Evolutionary conservation across 176 grass and related monocot genomes (phyloP), one percentile per base, ranked within the genome.

Genomic region (Panicum miliaceum): DNA sequence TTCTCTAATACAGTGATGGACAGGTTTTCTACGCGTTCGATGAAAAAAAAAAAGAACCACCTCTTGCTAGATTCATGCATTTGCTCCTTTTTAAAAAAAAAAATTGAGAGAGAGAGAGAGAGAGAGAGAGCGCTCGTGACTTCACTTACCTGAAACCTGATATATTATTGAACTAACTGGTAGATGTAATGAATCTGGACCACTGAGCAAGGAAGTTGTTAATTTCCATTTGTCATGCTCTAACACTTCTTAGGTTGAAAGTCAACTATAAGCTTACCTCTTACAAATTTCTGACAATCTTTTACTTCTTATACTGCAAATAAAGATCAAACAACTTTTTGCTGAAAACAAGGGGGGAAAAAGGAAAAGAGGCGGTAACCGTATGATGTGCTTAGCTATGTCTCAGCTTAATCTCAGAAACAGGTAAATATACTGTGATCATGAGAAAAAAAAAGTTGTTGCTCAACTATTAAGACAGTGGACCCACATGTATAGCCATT

Each of bases 21-120:
- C 4, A 7, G 38, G 6, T 41, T 3, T 41, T 41, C 38, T 6
- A 6, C 38, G 38, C n/a, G n/a, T n/a, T n/a, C n/a, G n/a, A n/a
- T n/a, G n/a, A n/a, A n/a, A n/a, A n/a, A n/a, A n/a, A n/a, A n/a
- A n/a, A n/a, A 6, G 38, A 41, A 41, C 5, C 42, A 45, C 42
- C 42, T 62, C 64, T 7, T 12, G 38, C 20, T 22, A 71, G 66
- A 57, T 84, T 88, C 75, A 19, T 37, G 36, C 26, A 57, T 67
- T n/a, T n/a, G n/a, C n/a, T n/a, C n/a, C n/a, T n/a, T n/a, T n/a
- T n/a, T n/a, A n/a, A n/a, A n/a, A n/a, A n/a, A n/a, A n/a, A n/a
- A n/a, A n/a, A n/a, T n/a, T n/a, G n/a, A n/a, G n/a, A n/a, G n/a
- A n/a, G n/a, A n/a, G n/a, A n/a, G n/a, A n/a, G n/a, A n/a, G n/a